Base-by-base conservation (phyloP, 2,329 filamentous ascomycete species). In the Talaromyces albobiverticillius region DNA sequence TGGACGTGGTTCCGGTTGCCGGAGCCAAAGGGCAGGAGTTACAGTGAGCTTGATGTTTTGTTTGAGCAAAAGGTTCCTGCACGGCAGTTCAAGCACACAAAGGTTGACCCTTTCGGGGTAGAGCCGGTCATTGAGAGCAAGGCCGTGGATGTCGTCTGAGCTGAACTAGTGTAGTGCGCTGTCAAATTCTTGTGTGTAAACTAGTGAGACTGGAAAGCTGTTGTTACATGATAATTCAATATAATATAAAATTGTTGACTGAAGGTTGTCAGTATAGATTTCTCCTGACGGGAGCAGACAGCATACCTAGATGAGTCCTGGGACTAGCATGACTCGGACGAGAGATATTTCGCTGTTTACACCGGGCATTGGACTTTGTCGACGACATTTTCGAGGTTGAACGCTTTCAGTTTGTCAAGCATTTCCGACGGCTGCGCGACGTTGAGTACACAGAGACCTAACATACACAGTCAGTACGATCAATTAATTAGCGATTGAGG, bases 11-110 rank as follows among this genome's bases (percentile, higher is more conserved):
- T 56, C 43, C 49, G 49, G 23, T n/a, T 56, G 1, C 54, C 54
- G 2, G 71, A 74, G 48, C 61, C 68, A 0, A 70, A 66, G 48
- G 69, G 65, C 10, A 54, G 70, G 32, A 68, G 68, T 5, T 72
- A 66, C 58, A 65, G 62, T 13, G 73, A 76, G 59, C 53, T 76
- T 18, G 72, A 75, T 56, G 60, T 72, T 8, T 46, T 76, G 50
- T 76, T 76, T 92, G 0, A 90, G 90, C 0, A 90, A 58, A 76
- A 80, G 1, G 75, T 93, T 22, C 79, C 81, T 59, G 88, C 89
- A 6, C 79, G 89, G 63, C 86, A 90, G 64, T 95, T 94, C 67
- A 80, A 83, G 2, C 70, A 59, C 26, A 82, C 81, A 0, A 60
- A 75, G 26, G 76, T 84, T 2, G 79, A 84, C 67, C 80, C 82